phyloP scores from a whole-genome alignment of 441 rosid species.

The Metrosideros polymorpha region DNA sequence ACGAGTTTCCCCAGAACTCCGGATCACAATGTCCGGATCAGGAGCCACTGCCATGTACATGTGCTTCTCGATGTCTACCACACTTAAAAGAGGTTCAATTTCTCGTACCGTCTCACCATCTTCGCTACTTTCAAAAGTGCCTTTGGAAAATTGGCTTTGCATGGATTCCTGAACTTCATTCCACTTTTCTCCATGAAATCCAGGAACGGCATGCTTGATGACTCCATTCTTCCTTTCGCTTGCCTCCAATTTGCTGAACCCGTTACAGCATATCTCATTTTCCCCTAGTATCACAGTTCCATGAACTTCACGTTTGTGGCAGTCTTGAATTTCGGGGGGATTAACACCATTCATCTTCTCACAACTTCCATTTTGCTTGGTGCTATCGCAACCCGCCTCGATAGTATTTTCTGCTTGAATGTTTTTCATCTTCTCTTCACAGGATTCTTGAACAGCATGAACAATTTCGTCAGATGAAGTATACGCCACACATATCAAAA shows the following conservation, averaged over 20 bases:
- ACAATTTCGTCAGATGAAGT: constrained; percentile 72
- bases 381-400: neutral
- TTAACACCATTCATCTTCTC: neutral
- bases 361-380: neutral
- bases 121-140: neutral
- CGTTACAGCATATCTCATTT: neutral
- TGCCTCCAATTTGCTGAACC: neutral
- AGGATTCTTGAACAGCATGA: constrained; percentile 60
- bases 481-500: constrained; percentile 72
- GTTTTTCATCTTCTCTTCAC: constrained; percentile 1
- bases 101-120: neutral
- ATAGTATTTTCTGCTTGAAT: neutral
- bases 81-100: neutral
- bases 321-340: neutral
- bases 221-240: neutral
- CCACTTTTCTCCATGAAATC: neutral
- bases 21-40: neutral
- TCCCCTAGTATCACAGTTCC: neutral
- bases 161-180: neutral
- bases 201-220: neutral
- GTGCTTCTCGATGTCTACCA: neutral
- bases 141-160: neutral
- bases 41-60: constrained; percentile 11
- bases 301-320: neutral
- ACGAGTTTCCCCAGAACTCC: constrained; percentile 16